Base-by-base conservation (phyloP, 2,329 filamentous ascomycete species). In the Metarhizium robertsii region DNA sequence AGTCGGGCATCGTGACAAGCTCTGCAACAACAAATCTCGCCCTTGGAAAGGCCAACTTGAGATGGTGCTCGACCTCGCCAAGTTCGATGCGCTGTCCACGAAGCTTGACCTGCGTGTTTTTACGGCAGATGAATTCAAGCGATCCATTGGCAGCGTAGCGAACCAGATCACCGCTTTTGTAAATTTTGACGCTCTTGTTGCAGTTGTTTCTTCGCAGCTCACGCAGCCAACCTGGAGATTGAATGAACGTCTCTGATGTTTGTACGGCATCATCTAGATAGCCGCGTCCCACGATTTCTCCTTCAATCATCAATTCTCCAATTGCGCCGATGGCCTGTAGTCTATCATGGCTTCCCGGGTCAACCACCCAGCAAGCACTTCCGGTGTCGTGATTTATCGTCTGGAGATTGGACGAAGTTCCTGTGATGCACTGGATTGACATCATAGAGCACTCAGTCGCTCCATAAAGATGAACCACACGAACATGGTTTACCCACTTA, bases 41-140 rank as follows among this genome's bases (percentile, higher is more conserved):
- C 20, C 34, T 25, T 8, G 43, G 10, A 6, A 46, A n/a, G n/a
- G 14, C n/a, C 4, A 3, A 25, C 6, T 25, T 14, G 6, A 55
- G 11, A n/a, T 51, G 53, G 7, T 51, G 43, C 34, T 55, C 50
- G 13, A 55, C 50, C 45, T 55, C 54, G 30, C 49, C 49, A 14
- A 55, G 54, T 10, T 55, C 54, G 29, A 55, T 34, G 13, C 54
- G 54, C 38, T 55, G 50, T 2, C 54, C 54, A 20, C 54, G 49
- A 6, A 55, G 18, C 45, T 55, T 55, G 50, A 55, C 43, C 20
- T 52, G 54, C 13, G 30, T 42, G 50, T 52, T 29, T 8, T 48
- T 52, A 6, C 54, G 54, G 5, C 54, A 11, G n/a, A 52, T 18
- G 18, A 52, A 52, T 14, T 40, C 20, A 5, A 55, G 5, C 1